Base-by-base conservation (phyloP, 148 eudicot genomes). In the Euryodendron excelsum region DNA sequence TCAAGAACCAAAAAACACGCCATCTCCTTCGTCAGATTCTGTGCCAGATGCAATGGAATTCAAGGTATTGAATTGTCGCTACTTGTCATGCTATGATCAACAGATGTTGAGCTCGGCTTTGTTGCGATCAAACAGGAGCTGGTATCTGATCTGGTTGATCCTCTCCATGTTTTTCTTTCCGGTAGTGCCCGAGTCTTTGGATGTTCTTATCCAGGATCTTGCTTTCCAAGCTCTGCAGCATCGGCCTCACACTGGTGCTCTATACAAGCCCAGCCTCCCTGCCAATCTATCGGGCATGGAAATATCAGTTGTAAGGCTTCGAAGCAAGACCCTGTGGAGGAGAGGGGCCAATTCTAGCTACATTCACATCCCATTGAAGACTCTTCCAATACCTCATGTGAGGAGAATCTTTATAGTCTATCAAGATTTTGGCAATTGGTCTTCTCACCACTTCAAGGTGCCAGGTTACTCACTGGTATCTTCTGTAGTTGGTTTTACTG, bases 341-440 rank as follows among this genome's bases (percentile, higher is more conserved):
- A 72, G 77, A 68, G 89, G 86, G 50, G 81, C 83, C 2, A 84
- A 86, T 27, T 79, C 79, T n/a, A 83, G 85, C 80, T 36, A 39
- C 74, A 79, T 86, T 74, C 62, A 18, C n/a, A 86, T 86, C 79
- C 89, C 89, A 44, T 59, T 76, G 15, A 73, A 60, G 61, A 81
- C 89, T 36, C 79, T 86, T 5, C 81, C 89, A 21, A 23, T 72
- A 68, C 89, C 89, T 78, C 33, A 78, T 67, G 86, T 84, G 13
- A 81, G 67, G 68, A 83, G 89, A 61, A 58, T 86, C 30, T 39
- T 79, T 20, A 33, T 86, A 28, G 74, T 86, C 18, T 79, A 79
- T 60, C 79, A 76, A 73, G 84, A 86, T 50, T 78, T 86, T 10
- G 86, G 89, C 18, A 86, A 84, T 71, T 84, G 78, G 89, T 86